phyloP scores from a whole-genome alignment of 129 eudicot species.

The Artemisia tridentata region DNA sequence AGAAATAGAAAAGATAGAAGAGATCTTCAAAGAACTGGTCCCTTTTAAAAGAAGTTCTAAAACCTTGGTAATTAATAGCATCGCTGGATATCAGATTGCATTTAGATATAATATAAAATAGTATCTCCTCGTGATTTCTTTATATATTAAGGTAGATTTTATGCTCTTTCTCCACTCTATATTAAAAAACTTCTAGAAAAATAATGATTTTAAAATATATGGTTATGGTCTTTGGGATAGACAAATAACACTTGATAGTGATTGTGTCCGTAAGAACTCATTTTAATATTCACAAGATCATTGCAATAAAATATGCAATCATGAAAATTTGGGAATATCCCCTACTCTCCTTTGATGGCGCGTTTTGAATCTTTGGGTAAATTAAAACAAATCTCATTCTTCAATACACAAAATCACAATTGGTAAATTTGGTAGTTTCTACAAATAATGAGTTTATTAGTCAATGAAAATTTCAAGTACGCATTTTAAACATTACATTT shows the following conservation, averaged over 20 bases:
- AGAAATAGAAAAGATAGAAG: conserved; percentile 28
- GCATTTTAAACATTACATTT: no score
- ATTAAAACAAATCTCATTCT: conserved; percentile 14
- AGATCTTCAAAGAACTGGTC: conserved; percentile 40
- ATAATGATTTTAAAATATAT: conserved; percentile 21
- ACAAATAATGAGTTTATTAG: background rate
- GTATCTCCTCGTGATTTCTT: conserved; percentile 37
- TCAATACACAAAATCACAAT: background rate
- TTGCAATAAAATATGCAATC: conserved; percentile 38
- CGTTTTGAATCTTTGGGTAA: conserved; percentile 29
- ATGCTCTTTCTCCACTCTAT: conserved; percentile 26
- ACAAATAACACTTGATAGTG: conserved; percentile 34
- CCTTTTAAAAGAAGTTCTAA: conserved; percentile 58
- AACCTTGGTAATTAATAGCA: conserved; percentile 48
- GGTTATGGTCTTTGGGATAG: conserved; percentile 38
- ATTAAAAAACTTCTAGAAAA: conserved; percentile 25
- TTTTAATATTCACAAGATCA: conserved; percentile 29
- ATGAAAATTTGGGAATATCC: conserved; percentile 26
- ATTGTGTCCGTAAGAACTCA: conserved; percentile 39
- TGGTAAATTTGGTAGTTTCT: background rate
- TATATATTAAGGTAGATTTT: conserved; percentile 53
- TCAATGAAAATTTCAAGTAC: no score
- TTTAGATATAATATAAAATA: conserved; percentile 45
- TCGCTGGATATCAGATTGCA: conserved; percentile 85
- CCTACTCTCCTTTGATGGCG: conserved; percentile 35